phyloP scores from a whole-genome alignment of 306 rosid genomes.

The Hippophae gyantsensis region DNA sequence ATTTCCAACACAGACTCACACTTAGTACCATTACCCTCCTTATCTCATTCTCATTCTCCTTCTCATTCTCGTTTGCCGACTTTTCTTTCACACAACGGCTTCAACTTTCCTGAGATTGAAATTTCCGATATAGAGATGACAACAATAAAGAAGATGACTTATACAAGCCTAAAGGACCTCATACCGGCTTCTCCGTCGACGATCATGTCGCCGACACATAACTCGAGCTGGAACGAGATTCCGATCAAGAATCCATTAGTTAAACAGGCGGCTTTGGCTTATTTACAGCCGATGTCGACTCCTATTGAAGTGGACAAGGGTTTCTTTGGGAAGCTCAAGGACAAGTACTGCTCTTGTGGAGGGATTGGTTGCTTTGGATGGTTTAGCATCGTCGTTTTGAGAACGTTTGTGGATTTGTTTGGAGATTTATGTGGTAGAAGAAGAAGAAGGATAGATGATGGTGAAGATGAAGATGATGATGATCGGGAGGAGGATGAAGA shows the following conservation, averaged over 20 bases:
- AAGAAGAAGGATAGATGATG: not conserved
- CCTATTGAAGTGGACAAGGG: slow-evolving; percentile 15
- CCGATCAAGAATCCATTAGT: slow-evolving; percentile 56
- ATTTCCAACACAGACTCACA: not conserved
- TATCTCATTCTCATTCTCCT: not conserved
- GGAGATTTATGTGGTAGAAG: slow-evolving; percentile 1
- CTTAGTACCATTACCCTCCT: too few species aligned
- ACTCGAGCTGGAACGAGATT: slow-evolving; percentile 41
- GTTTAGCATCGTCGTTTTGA: slow-evolving; percentile 20
- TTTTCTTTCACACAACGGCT: slow-evolving; percentile 21
- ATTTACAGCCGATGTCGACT: slow-evolving; percentile 48
- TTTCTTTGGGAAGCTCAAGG: slow-evolving; percentile 11
- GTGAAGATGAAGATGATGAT: not conserved
- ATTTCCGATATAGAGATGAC: slow-evolving; percentile 30
- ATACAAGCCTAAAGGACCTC: slow-evolving; percentile 54
- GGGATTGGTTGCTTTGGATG: slow-evolving; percentile 12
- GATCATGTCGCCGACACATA: slow-evolving; percentile 10
- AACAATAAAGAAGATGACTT: slow-evolving; percentile 15
- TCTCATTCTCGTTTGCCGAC: slow-evolving; percentile 8
- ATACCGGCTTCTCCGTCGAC: slow-evolving; percentile 17
- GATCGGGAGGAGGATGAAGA: slow-evolving; percentile 4
- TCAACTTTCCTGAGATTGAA: slow-evolving; percentile 4
- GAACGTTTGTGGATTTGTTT: slow-evolving; percentile 1
- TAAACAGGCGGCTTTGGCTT: slow-evolving; percentile 64
- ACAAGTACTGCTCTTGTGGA: slow-evolving; percentile 15